Conservation (phyloP, 768 basidiomycete species). For the Boletus subparvulus region DNA sequence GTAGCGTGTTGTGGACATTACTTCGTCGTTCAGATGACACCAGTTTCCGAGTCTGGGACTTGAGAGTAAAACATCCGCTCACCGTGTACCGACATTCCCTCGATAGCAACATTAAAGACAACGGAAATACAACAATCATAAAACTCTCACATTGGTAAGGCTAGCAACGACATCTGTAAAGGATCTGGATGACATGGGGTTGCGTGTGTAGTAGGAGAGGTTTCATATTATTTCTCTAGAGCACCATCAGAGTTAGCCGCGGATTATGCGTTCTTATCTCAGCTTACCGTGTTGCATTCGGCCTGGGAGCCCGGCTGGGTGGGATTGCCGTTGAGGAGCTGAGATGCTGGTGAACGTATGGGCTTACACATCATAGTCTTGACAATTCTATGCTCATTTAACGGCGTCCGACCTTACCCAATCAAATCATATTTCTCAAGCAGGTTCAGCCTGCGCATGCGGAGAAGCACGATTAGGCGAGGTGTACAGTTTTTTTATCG, state of each 20-base stretch:
- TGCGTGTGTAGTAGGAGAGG: too few relatives aligned
- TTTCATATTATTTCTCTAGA: slow-evolving; percentile 69
- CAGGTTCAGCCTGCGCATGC: slow-evolving; percentile 69
- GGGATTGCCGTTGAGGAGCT: not conserved
- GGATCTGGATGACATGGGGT: slow-evolving; percentile 62
- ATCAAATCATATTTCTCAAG: slow-evolving; percentile 64
- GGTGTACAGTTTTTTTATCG: slow-evolving; percentile 75
- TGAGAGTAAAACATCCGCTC: slow-evolving; percentile 59
- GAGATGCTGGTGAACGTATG: not conserved
- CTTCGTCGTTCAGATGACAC: slow-evolving; percentile 88
- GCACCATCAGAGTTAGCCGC: not conserved
- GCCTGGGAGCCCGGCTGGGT: slow-evolving; percentile 55
- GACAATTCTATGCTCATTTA: slow-evolving; percentile 72
- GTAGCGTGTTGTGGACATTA: slow-evolving; percentile 13
- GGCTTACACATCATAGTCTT: slow-evolving; percentile 77
- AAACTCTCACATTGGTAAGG: slow-evolving; percentile 66
- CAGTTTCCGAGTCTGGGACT: slow-evolving; percentile 50
- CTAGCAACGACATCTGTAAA: slow-evolving; percentile 63
- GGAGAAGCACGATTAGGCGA: slow-evolving; percentile 78
- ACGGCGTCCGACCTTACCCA: slow-evolving; percentile 47
- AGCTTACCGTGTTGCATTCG: slow-evolving; percentile 35
- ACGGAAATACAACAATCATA: not conserved
- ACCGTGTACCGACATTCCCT: slow-evolving; percentile 80
- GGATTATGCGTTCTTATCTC: not conserved
- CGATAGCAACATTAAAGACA: slow-evolving; percentile 7